Conservation (phyloP, 2,329 filamentous ascomycete species). For the Catunica adiposa region DNA sequence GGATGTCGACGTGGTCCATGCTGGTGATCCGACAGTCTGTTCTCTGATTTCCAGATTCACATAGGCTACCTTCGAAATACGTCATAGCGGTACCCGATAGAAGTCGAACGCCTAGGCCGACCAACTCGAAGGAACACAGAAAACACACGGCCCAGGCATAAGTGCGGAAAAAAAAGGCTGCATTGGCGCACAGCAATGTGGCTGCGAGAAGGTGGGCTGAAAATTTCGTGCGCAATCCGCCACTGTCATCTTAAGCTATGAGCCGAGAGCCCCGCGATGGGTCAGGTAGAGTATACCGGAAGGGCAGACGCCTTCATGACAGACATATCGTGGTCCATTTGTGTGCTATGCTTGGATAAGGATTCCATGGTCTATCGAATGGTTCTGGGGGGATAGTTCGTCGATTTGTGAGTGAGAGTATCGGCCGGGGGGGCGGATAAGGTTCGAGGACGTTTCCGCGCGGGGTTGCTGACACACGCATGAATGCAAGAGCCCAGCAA, state of each 20-base stretch:
- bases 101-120: not conserved
- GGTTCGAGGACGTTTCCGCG: not conserved
- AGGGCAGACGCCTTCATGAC: not conserved
- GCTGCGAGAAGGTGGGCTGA: not conserved
- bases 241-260: not conserved
- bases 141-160: slow-evolving; percentile 4
- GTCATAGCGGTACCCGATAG: slow-evolving; percentile 4
- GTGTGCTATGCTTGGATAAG: no score
- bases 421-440: not conserved
- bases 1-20: not conserved
- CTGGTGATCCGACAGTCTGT: not conserved
- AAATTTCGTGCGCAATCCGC: slow-evolving; percentile 3
- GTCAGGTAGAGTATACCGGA: not conserved
- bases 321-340: no score
- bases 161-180: not conserved
- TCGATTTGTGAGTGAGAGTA: no score
- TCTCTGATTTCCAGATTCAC: not conserved
- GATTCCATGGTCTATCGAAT: no score
- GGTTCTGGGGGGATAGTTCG: no score
- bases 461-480: not conserved
- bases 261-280: not conserved
- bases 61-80: not conserved
- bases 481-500: not conserved
- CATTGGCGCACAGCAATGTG: not conserved
- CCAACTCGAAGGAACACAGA: not conserved